Base-by-base conservation (phyloP, 129 eudicot genomes). In the Dittrichia graveolens region DNA sequence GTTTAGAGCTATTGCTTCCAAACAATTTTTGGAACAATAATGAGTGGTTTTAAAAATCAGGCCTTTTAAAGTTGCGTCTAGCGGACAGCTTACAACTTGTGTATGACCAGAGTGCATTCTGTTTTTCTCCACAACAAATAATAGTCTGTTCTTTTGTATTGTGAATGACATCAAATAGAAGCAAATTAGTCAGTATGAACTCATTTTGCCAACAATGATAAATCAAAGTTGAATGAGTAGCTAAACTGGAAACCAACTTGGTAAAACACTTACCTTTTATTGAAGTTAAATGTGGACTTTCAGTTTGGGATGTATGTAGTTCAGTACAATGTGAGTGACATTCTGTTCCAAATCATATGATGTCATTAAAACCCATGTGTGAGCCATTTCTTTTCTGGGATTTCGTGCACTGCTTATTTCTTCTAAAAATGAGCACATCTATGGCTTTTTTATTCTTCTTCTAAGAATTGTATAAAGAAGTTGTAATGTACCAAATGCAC, bases 81-180 rank as follows among this genome's bases (percentile, higher is more conserved):
- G 61, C 38, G 8, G 24, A 4, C 57, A 13, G 58, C 8, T 24
- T 3, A 56, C n/a, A 5, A 8, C 61, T 24, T 18, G 35, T 16
- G 37, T 54, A 54, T 1, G 39, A 55, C 13, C 6, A 35, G 48
- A 59, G 59, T 44, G 47, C 38, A 31, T 14, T 44, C 3, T 34
- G 16, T 72, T 58, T n/a, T 31, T 43, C 7, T 4, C 44, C 43
- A 8, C 24, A 1, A 44, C 35, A n/a, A 3, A 58, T 9, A 11
- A 15, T 44, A 45, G n/a, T 67, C 67, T 58, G 11, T 56, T 56
- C 35, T 56, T 53, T 71, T 71, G 64, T 56, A 19, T 42, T 57
- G 44, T 57, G 43, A 38, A 58, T 42, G 37, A 14, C 9, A 12
- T 47, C 52, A 6, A 7, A 44, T 44, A 14, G 15, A 60, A 8